A percentile compares a stretch with the other conserved stretches of the same genome.
Conservation (phyloP, 345 rosid species). For the Geranium rotundifolium region DNA sequence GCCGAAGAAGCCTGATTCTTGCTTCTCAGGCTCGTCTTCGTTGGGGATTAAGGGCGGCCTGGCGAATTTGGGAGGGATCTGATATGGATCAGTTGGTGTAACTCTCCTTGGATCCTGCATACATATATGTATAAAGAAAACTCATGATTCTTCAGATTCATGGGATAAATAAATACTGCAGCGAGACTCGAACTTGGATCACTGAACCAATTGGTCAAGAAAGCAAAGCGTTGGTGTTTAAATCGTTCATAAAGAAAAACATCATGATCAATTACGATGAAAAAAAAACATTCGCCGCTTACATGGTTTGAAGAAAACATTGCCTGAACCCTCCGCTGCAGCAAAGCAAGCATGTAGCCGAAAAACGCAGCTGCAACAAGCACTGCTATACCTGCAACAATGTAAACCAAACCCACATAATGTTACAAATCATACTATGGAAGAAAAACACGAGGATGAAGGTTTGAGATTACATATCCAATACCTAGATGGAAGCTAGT, state of each 20-base stretch:
- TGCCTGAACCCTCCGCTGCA: constrained; percentile 51
- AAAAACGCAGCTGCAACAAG: constrained; percentile 68
- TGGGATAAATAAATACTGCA: too few species aligned
- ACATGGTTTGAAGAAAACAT: constrained; percentile 53
- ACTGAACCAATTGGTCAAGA: too few species aligned
- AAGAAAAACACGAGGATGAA: background rate
- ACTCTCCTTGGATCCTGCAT: constrained; percentile 36
- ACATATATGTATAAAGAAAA: background rate
- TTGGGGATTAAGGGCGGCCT: constrained; percentile 65
- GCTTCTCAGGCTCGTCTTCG: constrained; percentile 49
- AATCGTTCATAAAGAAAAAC: background rate
- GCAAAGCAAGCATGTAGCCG: constrained; percentile 83
- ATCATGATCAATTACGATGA: background rate
- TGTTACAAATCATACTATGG: constrained; percentile 3
- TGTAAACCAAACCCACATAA: too few species aligned
- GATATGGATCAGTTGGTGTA: constrained; percentile 44
- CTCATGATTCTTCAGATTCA: too few species aligned
- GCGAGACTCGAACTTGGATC: too few species aligned
- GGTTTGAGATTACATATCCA: background rate
- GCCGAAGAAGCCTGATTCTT: constrained; percentile 60
- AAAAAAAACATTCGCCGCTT: constrained; percentile 12
- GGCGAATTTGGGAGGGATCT: constrained; percentile 48
- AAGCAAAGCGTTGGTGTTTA: too few species aligned
- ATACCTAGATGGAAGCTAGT: constrained; percentile 59
- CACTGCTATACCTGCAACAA: constrained; percentile 52